Conservation (phyloP, 345 rosid species). For the Ceriops tagal region DNA sequence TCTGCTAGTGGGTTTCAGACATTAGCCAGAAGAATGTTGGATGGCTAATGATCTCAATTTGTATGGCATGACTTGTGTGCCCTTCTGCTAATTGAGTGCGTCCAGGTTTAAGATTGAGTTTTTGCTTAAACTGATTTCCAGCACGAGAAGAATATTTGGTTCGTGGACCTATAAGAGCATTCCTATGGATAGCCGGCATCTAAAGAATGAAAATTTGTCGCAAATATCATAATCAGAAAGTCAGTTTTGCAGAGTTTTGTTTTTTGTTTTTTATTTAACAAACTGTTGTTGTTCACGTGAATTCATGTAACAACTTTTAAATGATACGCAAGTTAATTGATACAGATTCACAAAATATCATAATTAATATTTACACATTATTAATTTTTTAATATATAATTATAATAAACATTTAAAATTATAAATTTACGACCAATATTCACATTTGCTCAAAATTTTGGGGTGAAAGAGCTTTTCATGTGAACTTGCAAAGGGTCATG, state of each 20-base stretch:
- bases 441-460: no score
- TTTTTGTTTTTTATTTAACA: no score
- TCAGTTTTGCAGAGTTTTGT: neutral
- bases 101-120: no score
- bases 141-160: conserved; percentile 1
- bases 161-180: conserved; percentile 2
- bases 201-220: conserved; percentile 3
- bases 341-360: no score
- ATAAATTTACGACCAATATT: no score
- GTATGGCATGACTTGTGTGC: neutral
- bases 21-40: neutral
- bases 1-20: neutral
- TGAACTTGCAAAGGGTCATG: neutral
- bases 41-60: neutral
- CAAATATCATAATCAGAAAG: neutral
- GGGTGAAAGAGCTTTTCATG: no score
- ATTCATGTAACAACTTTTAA: neutral
- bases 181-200: neutral
- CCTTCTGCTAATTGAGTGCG: neutral
- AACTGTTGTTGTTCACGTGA: conserved; percentile 11
- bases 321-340: no score
- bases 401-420: no score
- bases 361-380: no score
- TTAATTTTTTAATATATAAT: no score
- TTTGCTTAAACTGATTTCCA: no score